Evolutionary conservation across 140 eudicot genomes (phyloP).

Genomic region (Senecio squalidus): DNA sequence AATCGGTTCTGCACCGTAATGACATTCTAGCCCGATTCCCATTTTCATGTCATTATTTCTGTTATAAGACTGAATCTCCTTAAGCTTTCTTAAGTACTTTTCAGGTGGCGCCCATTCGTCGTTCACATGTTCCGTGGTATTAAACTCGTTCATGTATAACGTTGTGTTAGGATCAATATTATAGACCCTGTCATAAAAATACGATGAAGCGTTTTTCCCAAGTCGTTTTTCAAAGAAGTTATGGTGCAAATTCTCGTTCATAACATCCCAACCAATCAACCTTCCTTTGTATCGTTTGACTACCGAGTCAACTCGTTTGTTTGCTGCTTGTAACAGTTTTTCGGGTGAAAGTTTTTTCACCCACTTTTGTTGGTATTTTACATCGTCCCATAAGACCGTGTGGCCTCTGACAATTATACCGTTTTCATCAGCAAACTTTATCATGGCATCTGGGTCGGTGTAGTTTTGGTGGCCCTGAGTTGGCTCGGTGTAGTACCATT

Average conservation of each 20-base stretch:
- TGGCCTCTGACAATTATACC: constrained; percentile 47
- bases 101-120: constrained; percentile 29
- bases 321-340: constrained; percentile 26
- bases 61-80: constrained; percentile 20
- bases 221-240: constrained; percentile 34
- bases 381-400: constrained; percentile 44
- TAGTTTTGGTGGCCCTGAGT: constrained; percentile 39
- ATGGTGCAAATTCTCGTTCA: constrained; percentile 44
- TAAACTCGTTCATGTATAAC: constrained; percentile 43
- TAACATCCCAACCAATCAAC: constrained; percentile 45
- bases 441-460: constrained; percentile 37
- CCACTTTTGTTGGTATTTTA: constrained; percentile 32
- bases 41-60: constrained; percentile 22
- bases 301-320: constrained; percentile 32
- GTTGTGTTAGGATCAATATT: constrained; percentile 26
- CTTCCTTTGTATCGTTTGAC: constrained; percentile 34
- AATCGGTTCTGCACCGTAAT: constrained; percentile 30
- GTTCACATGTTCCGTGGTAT: constrained; percentile 36
- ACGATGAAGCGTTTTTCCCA: constrained; percentile 27
- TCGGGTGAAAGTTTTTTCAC: constrained; percentile 20
- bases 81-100: constrained; percentile 30
- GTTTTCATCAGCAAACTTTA: constrained; percentile 32
- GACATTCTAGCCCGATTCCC: constrained; percentile 46
- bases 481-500: constrained; percentile 40
- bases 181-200: constrained; percentile 19